phyloP scores from a whole-genome alignment of 768 basidiomycete genomes.

The Inosperma sp. region DNA sequence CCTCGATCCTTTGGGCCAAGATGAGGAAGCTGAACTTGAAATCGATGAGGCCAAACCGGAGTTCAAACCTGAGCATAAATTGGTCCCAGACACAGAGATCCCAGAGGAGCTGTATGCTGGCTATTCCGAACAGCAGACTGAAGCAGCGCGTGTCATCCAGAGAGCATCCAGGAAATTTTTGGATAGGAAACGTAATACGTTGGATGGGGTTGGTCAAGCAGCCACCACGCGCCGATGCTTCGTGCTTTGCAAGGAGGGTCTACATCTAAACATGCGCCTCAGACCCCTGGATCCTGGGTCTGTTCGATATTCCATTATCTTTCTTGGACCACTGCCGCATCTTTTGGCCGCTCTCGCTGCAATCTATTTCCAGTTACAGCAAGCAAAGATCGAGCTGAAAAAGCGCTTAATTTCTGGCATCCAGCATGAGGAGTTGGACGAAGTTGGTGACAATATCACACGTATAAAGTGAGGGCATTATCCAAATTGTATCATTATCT shows the following conservation, averaged over 20 bases:
- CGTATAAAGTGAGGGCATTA: neutral
- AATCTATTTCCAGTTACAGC: neutral
- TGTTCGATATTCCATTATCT: neutral
- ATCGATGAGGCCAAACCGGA: neutral
- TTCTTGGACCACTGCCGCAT: neutral
- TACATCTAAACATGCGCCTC: neutral
- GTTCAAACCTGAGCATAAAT: conserved; percentile 2
- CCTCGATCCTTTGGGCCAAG: neutral
- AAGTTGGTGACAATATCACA: neutral
- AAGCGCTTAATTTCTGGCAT: neutral
- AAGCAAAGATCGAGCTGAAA: neutral
- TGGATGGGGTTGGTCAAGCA: neutral
- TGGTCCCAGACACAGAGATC: conserved; percentile 11
- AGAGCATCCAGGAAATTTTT: neutral
- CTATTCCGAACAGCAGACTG: conserved; percentile 11
- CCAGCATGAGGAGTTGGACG: neutral
- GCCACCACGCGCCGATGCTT: neutral
- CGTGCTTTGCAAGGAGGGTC: neutral
- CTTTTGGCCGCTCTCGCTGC: neutral
- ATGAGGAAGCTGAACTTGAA: neutral
- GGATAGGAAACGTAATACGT: neutral
- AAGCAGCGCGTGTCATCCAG: conserved; percentile 9
- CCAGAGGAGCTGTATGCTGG: conserved; percentile 11
- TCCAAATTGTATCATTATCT: neutral
- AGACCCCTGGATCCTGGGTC: neutral